A percentile compares a stretch with the other conserved stretches of the same genome.
phyloP scores from a whole-genome alignment of 371 early-diverging fungal genomes.

The Dichotomocladium elegans region DNA sequence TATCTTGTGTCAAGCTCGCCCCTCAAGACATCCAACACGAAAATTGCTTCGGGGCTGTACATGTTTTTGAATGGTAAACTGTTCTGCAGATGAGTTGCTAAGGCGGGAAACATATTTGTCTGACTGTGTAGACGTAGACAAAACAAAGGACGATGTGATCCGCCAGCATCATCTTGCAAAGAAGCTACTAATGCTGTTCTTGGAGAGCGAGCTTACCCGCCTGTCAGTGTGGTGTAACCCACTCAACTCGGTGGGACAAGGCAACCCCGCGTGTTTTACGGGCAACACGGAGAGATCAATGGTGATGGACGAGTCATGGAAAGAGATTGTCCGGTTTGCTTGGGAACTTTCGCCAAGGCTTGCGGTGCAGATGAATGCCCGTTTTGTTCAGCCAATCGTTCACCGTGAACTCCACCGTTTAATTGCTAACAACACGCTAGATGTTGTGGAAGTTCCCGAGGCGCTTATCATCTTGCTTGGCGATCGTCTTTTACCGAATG shows the following conservation, averaged over 20 bases:
- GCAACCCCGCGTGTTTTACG: conserved; percentile 33
- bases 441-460: conserved; percentile 71
- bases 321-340: conserved; percentile 68
- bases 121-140: conserved; percentile 16
- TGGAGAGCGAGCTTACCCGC: conserved; percentile 85
- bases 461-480: conserved; percentile 69
- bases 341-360: conserved; percentile 79
- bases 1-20: conserved; percentile 47
- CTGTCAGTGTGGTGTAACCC: conserved; percentile 83
- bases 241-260: conserved; percentile 44
- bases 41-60: conserved; percentile 38
- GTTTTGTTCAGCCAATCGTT: conserved; percentile 71
- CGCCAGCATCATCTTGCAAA: conserved; percentile 24
- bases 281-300: conserved; percentile 45
- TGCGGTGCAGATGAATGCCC: conserved; percentile 71
- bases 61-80: conserved; percentile 39
- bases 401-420: conserved; percentile 66
- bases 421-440: conserved; percentile 60
- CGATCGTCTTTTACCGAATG: conserved; percentile 34
- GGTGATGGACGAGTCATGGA: conserved; percentile 61
- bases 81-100: neutral
- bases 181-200: conserved; percentile 68
- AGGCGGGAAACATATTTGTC: neutral
- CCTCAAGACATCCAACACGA: conserved; percentile 30
- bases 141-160: conserved; percentile 36